Evolutionary conservation across 257 asterid genomes (phyloP).

Genomic region (Eucommia ulmoides): DNA sequence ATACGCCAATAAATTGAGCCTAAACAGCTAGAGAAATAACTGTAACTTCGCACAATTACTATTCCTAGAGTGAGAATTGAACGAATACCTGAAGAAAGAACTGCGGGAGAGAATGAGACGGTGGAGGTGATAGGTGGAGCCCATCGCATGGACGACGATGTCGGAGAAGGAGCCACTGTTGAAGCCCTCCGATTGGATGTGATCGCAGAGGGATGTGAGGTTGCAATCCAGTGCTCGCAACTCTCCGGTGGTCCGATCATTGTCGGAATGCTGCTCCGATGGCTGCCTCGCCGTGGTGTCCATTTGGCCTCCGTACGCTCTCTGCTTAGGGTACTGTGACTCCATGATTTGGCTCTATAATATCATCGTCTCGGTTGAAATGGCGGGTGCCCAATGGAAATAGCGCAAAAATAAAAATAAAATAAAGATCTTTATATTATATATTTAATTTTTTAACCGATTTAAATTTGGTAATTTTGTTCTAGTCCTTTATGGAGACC

Average conservation of each 20-base stretch:
- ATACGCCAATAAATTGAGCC: too few relatives aligned
- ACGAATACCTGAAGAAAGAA: constrained; percentile 65
- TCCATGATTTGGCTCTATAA: background rate
- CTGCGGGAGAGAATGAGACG: constrained; percentile 92
- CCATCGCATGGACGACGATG: constrained; percentile 75
- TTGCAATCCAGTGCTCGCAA: constrained; percentile 64
- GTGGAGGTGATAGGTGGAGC: constrained; percentile 70
- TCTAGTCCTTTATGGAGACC: too few relatives aligned
- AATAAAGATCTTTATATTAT: too few relatives aligned
- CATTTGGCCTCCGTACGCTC: constrained; percentile 20
- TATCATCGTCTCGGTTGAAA: background rate
- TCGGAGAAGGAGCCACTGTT: constrained; percentile 77
- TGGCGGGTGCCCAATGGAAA: too few relatives aligned
- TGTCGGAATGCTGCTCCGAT: constrained; percentile 27
- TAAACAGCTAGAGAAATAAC: too few relatives aligned
- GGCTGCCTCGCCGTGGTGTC: constrained; percentile 46
- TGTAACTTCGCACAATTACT: background rate
- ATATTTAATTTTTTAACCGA: too few relatives aligned
- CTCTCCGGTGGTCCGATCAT: constrained; percentile 24
- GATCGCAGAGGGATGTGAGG: constrained; percentile 87
- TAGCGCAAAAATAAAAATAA: too few relatives aligned
- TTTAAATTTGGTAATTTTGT: too few relatives aligned
- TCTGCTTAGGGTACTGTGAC: constrained; percentile 16
- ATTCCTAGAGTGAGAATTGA: background rate
- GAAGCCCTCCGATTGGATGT: constrained; percentile 84